These are phyloP conservation scores for Emmonsiellopsis sp. DNA, from an alignment of 2,329 filamentous ascomycete genomes.

Conservation along the genomic window DNA sequence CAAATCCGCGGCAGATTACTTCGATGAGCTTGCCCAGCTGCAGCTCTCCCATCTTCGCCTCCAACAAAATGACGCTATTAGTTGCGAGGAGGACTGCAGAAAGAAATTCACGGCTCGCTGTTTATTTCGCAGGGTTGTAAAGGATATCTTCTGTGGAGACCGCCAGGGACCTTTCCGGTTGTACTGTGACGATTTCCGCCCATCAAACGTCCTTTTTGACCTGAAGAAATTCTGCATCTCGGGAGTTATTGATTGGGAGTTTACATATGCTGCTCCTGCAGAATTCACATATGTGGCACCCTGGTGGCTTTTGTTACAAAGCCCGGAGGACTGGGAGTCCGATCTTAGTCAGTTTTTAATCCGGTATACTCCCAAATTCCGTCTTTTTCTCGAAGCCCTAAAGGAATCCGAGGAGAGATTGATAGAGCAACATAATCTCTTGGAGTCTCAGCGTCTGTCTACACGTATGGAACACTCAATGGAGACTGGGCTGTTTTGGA, in stretches of 20 bases:
- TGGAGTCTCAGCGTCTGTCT: slow-evolving; percentile 10
- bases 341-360: slow-evolving; percentile 6
- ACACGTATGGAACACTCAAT: slow-evolving; percentile 10
- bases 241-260: slow-evolving; percentile 21
- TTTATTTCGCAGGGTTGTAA: slow-evolving; percentile 27
- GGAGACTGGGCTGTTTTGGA: slow-evolving; percentile 13
- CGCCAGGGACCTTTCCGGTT: slow-evolving; percentile 16
- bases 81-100: slow-evolving; percentile 28
- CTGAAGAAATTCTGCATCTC: background rate
- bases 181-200: slow-evolving; percentile 21
- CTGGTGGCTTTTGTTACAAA: slow-evolving; percentile 11
- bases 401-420: background rate
- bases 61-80: slow-evolving; percentile 31
- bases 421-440: slow-evolving; percentile 2
- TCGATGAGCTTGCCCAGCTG: slow-evolving; percentile 7
- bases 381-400: slow-evolving; percentile 5
- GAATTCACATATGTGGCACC: slow-evolving; percentile 8
- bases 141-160: background rate
- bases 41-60: slow-evolving; percentile 22
- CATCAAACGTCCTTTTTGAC: slow-evolving; percentile 16
- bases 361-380: slow-evolving; percentile 5
- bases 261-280: slow-evolving; percentile 6
- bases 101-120: slow-evolving; percentile 36
- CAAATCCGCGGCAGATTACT: slow-evolving; percentile 3
- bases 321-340: slow-evolving; percentile 10